Conservation (phyloP, 805 yeast genomes). For the Sugiyamaella mastotermitis region DNA sequence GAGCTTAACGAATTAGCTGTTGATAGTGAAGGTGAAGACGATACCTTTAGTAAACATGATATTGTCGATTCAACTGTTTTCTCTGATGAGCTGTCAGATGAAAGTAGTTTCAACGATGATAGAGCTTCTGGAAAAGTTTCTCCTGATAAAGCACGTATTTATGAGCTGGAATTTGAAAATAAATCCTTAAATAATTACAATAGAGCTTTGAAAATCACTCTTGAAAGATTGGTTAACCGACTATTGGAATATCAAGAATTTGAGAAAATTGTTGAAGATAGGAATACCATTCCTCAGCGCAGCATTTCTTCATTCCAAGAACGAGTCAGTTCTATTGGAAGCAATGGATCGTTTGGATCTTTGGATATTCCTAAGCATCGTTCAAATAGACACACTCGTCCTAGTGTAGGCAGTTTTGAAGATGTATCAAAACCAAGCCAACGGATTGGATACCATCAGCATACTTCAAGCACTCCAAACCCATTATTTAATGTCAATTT, state of each 20-base stretch:
- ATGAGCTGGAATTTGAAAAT: constrained; percentile 25
- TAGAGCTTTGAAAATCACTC: constrained; percentile 26
- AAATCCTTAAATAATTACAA: constrained; percentile 27
- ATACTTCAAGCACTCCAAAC: not conserved
- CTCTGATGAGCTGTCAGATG: constrained; percentile 4
- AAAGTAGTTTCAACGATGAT: not conserved
- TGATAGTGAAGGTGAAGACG: constrained; percentile 12
- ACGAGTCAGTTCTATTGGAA: constrained; percentile 5
- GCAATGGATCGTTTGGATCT: not conserved
- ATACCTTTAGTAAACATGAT: constrained; percentile 1
- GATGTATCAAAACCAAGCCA: not conserved
- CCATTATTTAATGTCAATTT: constrained; percentile 1
- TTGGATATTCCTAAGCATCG: constrained; percentile 10
- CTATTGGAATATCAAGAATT: constrained; percentile 29
- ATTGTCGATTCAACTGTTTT: constrained; percentile 7
- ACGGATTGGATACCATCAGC: not conserved
- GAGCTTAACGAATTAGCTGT: constrained; percentile 17
- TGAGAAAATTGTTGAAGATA: constrained; percentile 21
- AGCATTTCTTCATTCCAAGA: constrained; percentile 17
- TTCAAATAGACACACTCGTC: not conserved
- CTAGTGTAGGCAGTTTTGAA: not conserved
- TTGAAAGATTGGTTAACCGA: constrained; percentile 31
- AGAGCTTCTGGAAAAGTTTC: not conserved
- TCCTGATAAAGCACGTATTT: not conserved
- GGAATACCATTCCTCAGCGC: constrained; percentile 12